Evolutionary conservation across 352 stramenopile genomes (phyloP).

Genomic region (Pythium guiyangense): DNA sequence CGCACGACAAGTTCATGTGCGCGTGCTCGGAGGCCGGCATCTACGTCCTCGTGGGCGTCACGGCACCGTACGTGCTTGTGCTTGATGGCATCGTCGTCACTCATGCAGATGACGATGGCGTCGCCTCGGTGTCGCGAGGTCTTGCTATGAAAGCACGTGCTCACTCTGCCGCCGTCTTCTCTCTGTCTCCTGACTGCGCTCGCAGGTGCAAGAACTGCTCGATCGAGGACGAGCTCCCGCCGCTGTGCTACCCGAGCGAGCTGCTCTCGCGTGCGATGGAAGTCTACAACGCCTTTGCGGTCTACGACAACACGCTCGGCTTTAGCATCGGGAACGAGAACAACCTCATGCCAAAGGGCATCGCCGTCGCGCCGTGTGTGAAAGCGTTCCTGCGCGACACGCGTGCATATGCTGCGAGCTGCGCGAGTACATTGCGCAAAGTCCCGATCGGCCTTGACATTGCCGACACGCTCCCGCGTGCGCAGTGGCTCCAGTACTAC

Average conservation of each 20-base stretch:
- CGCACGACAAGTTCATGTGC: slow-evolving; percentile 82
- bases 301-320: slow-evolving; percentile 67
- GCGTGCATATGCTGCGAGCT: slow-evolving; percentile 40
- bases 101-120: too few relatives aligned
- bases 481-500: slow-evolving; percentile 69
- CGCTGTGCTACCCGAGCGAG: slow-evolving; percentile 41
- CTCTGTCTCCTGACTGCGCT: background rate
- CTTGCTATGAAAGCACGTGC: too few relatives aligned
- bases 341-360: slow-evolving; percentile 48
- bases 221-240: slow-evolving; percentile 25
- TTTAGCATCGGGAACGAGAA: slow-evolving; percentile 72
- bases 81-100: background rate
- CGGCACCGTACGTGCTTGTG: slow-evolving; percentile 29
- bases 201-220: slow-evolving; percentile 51
- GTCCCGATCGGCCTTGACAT: slow-evolving; percentile 73
- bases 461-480: slow-evolving; percentile 58
- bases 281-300: slow-evolving; percentile 67
- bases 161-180: background rate
- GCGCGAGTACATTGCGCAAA: slow-evolving; percentile 31
- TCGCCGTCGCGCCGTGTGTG: slow-evolving; percentile 55
- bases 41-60: slow-evolving; percentile 67
- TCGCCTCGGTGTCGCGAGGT: too few relatives aligned
- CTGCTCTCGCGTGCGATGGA: slow-evolving; percentile 54
- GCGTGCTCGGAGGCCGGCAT: slow-evolving; percentile 58
- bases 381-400: slow-evolving; percentile 69